A percentile compares a stretch with the other conserved stretches of the same genome.
These are phyloP conservation scores for Globisporangium carolinianum DNA, from an alignment of 352 stramenopile genomes.

Conservation along the genomic window DNA sequence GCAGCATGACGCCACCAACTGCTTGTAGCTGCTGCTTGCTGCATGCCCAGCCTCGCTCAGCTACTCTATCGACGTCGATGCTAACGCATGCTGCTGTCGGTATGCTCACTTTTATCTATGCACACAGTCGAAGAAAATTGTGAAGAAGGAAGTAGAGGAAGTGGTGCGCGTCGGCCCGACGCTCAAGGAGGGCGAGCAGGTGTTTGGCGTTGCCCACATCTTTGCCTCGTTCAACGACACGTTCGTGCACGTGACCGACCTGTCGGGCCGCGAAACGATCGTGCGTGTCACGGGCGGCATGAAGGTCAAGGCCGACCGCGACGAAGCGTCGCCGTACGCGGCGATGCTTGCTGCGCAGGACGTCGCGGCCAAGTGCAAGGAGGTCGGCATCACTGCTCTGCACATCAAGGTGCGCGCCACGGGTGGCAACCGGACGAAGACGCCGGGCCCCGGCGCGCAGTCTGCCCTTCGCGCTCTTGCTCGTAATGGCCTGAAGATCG, in stretches of 20 bases:
- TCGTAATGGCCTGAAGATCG: conserved; percentile 99
- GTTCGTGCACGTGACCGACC: conserved; percentile 99
- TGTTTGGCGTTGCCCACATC: conserved; percentile 99
- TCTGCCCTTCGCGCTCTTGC: conserved; percentile 97
- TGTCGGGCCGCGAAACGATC: conserved; percentile 99
- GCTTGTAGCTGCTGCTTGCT: background rate
- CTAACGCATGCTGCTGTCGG: background rate
- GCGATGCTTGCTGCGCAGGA: conserved; percentile 99
- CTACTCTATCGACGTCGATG: too few relatives aligned
- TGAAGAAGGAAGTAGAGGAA: conserved; percentile 90
- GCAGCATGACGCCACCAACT: background rate
- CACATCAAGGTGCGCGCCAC: conserved; percentile 99
- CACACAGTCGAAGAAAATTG: conserved; percentile 75
- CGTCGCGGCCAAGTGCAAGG: conserved; percentile 95
- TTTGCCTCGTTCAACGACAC: conserved; percentile 99
- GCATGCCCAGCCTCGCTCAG: background rate
- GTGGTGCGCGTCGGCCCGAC: conserved; percentile 90
- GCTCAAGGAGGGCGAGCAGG: conserved; percentile 96
- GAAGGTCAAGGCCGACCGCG: conserved; percentile 99
- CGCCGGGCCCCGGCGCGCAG: conserved; percentile 97
- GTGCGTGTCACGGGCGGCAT: conserved; percentile 99
- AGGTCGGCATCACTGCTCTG: conserved; percentile 98
- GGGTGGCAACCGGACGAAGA: conserved; percentile 98
- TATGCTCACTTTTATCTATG: background rate
- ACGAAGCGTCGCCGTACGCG: conserved; percentile 99